phyloP scores from a whole-genome alignment of 2,329 filamentous ascomycete genomes.

The Decorospora gaudefroyi region DNA sequence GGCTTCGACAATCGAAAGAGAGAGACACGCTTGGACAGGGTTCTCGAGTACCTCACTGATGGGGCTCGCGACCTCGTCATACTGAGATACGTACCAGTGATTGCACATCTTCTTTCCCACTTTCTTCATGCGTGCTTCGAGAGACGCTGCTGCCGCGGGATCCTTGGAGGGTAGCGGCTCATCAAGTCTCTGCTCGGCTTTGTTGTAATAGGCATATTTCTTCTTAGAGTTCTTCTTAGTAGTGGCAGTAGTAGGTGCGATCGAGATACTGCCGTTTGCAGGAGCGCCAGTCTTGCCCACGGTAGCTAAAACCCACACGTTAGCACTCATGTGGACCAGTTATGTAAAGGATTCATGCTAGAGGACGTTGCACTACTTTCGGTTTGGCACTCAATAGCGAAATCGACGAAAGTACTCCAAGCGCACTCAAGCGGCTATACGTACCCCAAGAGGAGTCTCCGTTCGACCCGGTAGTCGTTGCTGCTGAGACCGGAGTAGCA shows the following conservation, averaged over 20 bases:
- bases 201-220: constrained; percentile 51
- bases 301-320: constrained; percentile 45
- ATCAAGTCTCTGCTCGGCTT: constrained; percentile 51
- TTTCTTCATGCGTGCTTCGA: constrained; percentile 41
- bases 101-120: constrained; percentile 43
- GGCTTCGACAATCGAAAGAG: no score
- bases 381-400: no score
- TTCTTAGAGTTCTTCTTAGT: constrained; percentile 32
- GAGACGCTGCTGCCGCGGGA: constrained; percentile 25
- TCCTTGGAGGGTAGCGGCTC: constrained; percentile 43
- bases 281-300: constrained; percentile 46
- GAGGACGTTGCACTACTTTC: no score
- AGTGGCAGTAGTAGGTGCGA: constrained; percentile 32
- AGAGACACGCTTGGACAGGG: no score
- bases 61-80: no score
- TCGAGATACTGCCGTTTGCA: constrained; percentile 46
- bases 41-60: no score
- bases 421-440: neutral
- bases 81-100: constrained; percentile 29
- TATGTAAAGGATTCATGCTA: no score
- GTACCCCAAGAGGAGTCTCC: constrained; percentile 28
- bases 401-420: neutral
- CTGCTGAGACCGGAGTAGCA: constrained; percentile 26
- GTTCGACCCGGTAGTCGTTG: constrained; percentile 16
- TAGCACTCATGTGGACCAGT: neutral